phyloP scores from a whole-genome alignment of 495 filamentous ascomycete genomes.

The Glonium stellatum region DNA sequence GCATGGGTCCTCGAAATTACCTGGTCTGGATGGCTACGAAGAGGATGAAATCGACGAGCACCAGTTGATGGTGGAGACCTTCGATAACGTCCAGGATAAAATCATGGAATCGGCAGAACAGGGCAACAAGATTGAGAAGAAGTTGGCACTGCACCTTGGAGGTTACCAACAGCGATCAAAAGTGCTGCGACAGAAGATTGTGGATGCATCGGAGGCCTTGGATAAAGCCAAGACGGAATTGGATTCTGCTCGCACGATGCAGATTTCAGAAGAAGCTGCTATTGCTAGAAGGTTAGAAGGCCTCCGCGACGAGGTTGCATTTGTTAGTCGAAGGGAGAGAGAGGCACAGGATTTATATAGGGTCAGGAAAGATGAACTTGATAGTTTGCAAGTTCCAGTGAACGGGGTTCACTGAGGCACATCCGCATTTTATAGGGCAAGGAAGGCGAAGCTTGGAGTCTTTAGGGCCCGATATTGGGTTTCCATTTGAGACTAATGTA shows the following conservation, averaged over 20 bases:
- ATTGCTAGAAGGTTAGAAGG: conserved; percentile 64
- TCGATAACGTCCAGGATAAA: conserved; percentile 61
- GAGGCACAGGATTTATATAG: conserved; percentile 87
- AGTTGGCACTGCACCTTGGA: conserved; percentile 77
- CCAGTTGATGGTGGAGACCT: conserved; percentile 54
- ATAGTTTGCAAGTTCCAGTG: conserved; percentile 42
- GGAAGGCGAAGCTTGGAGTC: too few relatives aligned
- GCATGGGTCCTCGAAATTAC: conserved; percentile 51
- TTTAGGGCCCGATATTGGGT: too few relatives aligned
- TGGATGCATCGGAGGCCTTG: conserved; percentile 70
- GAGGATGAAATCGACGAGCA: conserved; percentile 61
- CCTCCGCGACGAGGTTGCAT: conserved; percentile 73
- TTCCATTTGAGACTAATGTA: too few relatives aligned
- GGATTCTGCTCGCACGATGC: conserved; percentile 66
- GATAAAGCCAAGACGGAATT: conserved; percentile 65
- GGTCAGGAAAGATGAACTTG: conserved; percentile 68
- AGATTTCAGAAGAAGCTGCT: conserved; percentile 70
- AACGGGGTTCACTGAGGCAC: conserved; percentile 29
- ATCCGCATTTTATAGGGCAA: neutral
- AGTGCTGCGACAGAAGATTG: conserved; percentile 69
- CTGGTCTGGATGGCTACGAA: conserved; percentile 70
- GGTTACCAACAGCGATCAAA: conserved; percentile 87
- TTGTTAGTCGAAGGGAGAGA: conserved; percentile 74
- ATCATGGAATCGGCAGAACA: conserved; percentile 66
- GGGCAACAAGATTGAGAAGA: conserved; percentile 86